phyloP scores from a whole-genome alignment of 2,329 filamentous ascomycete genomes.

The Byssothecium circinans region DNA sequence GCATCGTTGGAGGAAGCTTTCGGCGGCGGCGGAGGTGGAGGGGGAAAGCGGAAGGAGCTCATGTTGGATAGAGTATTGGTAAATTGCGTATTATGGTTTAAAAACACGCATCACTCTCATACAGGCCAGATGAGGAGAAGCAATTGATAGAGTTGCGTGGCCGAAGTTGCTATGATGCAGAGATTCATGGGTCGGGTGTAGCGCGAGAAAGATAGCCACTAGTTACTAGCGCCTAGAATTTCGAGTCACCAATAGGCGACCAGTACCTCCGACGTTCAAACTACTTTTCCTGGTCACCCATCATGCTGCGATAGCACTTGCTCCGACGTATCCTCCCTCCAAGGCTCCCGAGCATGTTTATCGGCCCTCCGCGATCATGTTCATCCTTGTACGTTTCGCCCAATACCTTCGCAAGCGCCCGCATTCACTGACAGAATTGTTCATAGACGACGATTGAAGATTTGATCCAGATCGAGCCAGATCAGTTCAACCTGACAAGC shows the following conservation, averaged over 20 bases:
- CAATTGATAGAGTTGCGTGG: background rate
- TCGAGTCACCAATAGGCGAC: slow-evolving; percentile 2
- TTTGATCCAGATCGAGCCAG: slow-evolving; percentile 86
- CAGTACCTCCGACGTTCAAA: background rate
- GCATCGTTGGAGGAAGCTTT: slow-evolving; percentile 34
- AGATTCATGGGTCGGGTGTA: no score
- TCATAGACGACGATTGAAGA: slow-evolving; percentile 86
- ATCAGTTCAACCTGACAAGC: slow-evolving; percentile 83
- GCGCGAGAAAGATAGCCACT: slow-evolving; percentile 14
- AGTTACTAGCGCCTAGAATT: slow-evolving; percentile 8
- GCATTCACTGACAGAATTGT: slow-evolving; percentile 1
- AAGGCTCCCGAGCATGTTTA: slow-evolving; percentile 29
- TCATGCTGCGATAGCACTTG: slow-evolving; percentile 15
- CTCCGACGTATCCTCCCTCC: slow-evolving; percentile 4
- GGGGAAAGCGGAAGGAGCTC: slow-evolving; percentile 50
- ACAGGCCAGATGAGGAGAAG: background rate
- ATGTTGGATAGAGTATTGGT: slow-evolving; percentile 13
- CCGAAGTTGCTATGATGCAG: no score
- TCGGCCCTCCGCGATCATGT: slow-evolving; percentile 31
- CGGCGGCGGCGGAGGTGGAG: slow-evolving; percentile 49
- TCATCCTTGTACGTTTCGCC: slow-evolving; percentile 42
- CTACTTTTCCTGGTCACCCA: slow-evolving; percentile 10
- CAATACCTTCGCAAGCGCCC: background rate
- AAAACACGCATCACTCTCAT: background rate
- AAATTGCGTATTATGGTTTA: background rate